Conservation (phyloP, 2,329 filamentous ascomycete species). For the Fusarium bactridioides region DNA sequence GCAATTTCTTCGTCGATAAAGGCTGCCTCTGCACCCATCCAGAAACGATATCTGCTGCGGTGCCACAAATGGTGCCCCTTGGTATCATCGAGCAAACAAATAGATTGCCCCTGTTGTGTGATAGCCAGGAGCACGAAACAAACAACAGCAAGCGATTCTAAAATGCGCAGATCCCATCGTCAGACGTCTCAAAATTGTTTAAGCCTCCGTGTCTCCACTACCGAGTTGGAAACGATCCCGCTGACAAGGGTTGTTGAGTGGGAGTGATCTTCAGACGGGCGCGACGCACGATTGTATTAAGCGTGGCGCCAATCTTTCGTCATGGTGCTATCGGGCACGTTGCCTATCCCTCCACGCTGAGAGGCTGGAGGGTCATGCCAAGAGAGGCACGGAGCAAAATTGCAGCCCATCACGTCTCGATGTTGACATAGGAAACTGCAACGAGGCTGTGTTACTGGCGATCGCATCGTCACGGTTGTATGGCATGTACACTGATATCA, state of each 20-base stretch:
- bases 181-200: conserved; percentile 18
- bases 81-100: conserved; percentile 12
- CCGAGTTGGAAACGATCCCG: conserved; percentile 7
- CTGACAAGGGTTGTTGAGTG: conserved; percentile 11
- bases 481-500: not conserved
- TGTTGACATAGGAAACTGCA: not conserved
- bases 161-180: conserved; percentile 3
- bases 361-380: conserved; percentile 19
- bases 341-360: conserved; percentile 25
- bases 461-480: not conserved
- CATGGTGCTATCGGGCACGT: conserved; percentile 33
- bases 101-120: not conserved
- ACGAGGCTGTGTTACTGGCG: conserved; percentile 9
- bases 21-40: conserved; percentile 4
- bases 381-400: conserved; percentile 1
- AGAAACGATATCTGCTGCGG: not conserved
- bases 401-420: conserved; percentile 8
- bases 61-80: conserved; percentile 8
- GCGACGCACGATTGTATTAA: conserved; percentile 20
- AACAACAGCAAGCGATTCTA: not conserved
- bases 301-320: conserved; percentile 32
- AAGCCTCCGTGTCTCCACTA: not conserved
- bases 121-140: not conserved
- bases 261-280: conserved; percentile 5
- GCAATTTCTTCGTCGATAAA: conserved; percentile 1